Conservation (phyloP, 805 yeast genomes). For the Candida dendrica region DNA sequence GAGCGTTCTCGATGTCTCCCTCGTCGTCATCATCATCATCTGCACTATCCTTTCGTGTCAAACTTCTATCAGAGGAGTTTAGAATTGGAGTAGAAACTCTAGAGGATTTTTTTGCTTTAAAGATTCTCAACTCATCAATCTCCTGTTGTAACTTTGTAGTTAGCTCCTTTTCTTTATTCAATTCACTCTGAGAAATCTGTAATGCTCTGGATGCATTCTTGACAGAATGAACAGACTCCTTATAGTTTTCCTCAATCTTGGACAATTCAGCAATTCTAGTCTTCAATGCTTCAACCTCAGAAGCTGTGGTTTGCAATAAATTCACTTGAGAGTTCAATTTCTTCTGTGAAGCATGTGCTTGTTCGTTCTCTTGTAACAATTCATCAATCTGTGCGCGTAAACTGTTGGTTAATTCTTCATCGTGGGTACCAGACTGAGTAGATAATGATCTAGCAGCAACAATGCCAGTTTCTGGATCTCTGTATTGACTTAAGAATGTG, state of each 20-base stretch:
- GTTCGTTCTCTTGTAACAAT: slow-evolving; percentile 39
- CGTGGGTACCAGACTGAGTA: not conserved
- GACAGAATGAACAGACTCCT: slow-evolving; percentile 63
- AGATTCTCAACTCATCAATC: slow-evolving; percentile 59
- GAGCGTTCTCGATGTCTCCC: slow-evolving; percentile 36
- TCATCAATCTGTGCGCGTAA: slow-evolving; percentile 54
- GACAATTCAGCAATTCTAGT: slow-evolving; percentile 28
- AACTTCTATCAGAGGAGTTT: slow-evolving; percentile 9
- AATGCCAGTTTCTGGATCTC: slow-evolving; percentile 13
- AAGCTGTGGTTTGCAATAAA: slow-evolving; percentile 15
- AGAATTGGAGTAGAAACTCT: slow-evolving; percentile 18
- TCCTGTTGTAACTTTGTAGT: slow-evolving; percentile 55
- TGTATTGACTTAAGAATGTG: slow-evolving; percentile 20
- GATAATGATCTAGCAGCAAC: not conserved
- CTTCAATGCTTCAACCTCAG: slow-evolving; percentile 12
- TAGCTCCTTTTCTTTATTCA: slow-evolving; percentile 48
- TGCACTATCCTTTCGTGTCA: slow-evolving; percentile 16
- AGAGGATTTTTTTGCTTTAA: slow-evolving; percentile 33
- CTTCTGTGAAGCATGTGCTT: slow-evolving; percentile 25
- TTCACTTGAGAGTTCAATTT: slow-evolving; percentile 28
- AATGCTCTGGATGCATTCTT: slow-evolving; percentile 72
- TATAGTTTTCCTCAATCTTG: slow-evolving; percentile 57
- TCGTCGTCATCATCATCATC: slow-evolving; percentile 24
- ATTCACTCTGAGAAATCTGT: slow-evolving; percentile 64
- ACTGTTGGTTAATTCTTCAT: slow-evolving; percentile 16